Percentiles rank a stretch among this genome's conserved stretches.
These are phyloP conservation scores for Sherardia arvensis DNA, from an alignment of 257 asterid genomes.

Conservation along the genomic window DNA sequence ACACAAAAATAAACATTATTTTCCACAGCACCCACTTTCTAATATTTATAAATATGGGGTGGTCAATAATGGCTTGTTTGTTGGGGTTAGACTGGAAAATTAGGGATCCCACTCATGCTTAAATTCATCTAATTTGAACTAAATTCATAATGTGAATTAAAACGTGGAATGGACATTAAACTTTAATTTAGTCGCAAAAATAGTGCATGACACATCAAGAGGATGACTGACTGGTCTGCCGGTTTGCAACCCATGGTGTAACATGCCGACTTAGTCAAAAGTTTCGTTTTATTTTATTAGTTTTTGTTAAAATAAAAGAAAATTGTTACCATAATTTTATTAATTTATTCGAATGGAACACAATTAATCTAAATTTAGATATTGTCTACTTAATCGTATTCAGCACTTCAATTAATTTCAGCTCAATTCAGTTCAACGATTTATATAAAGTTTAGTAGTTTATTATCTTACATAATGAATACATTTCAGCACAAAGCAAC, in stretches of 20 bases:
- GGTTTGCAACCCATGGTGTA: not conserved
- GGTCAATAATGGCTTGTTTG: constrained; percentile 1
- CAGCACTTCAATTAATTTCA: no score
- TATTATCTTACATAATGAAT: no score
- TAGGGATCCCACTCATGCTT: not conserved
- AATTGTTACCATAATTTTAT: no score
- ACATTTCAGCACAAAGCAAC: no score
- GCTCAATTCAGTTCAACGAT: no score
- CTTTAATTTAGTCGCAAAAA: constrained; percentile 9
- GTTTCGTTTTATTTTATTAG: no score
- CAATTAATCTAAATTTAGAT: no score
- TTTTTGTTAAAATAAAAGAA: no score
- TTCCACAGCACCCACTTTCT: not conserved
- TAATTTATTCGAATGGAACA: no score
- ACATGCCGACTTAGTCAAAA: no score
- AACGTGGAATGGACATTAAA: constrained; percentile 49
- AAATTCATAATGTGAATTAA: constrained; percentile 7
- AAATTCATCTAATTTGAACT: not conserved
- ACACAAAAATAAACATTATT: not conserved
- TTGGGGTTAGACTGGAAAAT: not conserved
- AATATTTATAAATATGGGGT: not conserved
- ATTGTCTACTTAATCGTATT: no score
- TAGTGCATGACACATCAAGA: not conserved
- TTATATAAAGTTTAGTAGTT: no score
- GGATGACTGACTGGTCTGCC: not conserved